Evolutionary conservation across 768 basidiomycete species (phyloP).

Genomic region (Tephrocybe sp.): DNA sequence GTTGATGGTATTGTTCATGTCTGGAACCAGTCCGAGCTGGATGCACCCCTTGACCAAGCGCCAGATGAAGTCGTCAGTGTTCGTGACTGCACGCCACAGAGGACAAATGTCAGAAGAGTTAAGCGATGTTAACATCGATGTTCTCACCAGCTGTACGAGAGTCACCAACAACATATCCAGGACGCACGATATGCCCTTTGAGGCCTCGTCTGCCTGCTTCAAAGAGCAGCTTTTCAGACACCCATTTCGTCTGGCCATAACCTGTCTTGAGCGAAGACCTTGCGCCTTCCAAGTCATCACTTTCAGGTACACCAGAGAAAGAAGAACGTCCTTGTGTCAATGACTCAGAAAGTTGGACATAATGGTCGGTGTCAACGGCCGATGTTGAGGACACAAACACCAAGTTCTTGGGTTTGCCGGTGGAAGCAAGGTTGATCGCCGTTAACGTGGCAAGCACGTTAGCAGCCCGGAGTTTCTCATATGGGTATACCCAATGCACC

Average conservation of each 20-base stretch:
- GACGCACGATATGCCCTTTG: slow-evolving; percentile 81
- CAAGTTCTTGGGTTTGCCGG: slow-evolving; percentile 70
- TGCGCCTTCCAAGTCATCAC: slow-evolving; percentile 86
- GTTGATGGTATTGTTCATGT: slow-evolving; percentile 98
- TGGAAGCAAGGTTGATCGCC: slow-evolving; percentile 74
- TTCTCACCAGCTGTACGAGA: slow-evolving; percentile 77
- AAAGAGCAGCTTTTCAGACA: slow-evolving; percentile 90
- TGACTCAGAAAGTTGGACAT: slow-evolving; percentile 82
- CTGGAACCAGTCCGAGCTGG: slow-evolving; percentile 93
- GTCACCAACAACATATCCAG: slow-evolving; percentile 96
- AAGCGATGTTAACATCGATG: background rate
- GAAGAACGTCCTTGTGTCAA: slow-evolving; percentile 37
- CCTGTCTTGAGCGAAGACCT: slow-evolving; percentile 75
- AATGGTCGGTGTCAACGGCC: slow-evolving; percentile 89
- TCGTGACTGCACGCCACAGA: slow-evolving; percentile 63
- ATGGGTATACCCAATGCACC: slow-evolving; percentile 99
- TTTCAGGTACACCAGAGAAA: slow-evolving; percentile 76
- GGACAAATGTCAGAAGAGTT: slow-evolving; percentile 4
- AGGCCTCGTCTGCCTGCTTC: slow-evolving; percentile 89
- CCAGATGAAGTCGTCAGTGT: slow-evolving; percentile 99
- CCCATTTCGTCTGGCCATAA: slow-evolving; percentile 99
- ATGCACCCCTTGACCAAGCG: slow-evolving; percentile 97
- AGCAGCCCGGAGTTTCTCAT: slow-evolving; percentile 85
- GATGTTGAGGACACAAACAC: slow-evolving; percentile 96
- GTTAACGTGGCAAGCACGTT: slow-evolving; percentile 94